Conservation (phyloP, 2,329 filamentous ascomycete genomes). For the Macrophomina phaseolina region DNA sequence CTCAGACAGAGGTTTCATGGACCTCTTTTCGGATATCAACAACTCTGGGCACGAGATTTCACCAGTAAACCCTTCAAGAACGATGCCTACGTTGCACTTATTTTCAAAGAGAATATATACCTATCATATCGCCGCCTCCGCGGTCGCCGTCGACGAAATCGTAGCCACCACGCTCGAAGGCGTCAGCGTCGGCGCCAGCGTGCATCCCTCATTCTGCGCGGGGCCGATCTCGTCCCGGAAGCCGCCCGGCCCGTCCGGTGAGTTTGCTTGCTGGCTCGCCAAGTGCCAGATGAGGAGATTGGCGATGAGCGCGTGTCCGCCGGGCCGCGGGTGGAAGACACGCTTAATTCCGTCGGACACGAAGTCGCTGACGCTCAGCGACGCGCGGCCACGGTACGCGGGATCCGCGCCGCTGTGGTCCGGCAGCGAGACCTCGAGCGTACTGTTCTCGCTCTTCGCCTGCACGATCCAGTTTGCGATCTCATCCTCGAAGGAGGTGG, state of each 20-base stretch:
- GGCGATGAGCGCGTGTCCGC: slow-evolving; percentile 37
- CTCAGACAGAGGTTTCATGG: no score
- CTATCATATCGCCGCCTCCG: no score
- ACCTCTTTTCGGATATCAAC: no score
- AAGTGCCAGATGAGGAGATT: slow-evolving; percentile 34
- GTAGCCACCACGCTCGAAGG: no score
- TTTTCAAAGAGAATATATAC: no score
- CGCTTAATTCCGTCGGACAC: slow-evolving; percentile 37
- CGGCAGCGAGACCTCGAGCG: not conserved
- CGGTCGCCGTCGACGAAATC: no score
- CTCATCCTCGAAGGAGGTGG: not conserved
- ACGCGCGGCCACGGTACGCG: not conserved
- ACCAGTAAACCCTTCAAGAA: no score
- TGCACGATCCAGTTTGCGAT: not conserved
- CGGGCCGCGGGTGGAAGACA: slow-evolving; percentile 39
- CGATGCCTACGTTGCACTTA: no score
- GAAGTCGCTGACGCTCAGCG: not conserved
- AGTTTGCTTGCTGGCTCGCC: not conserved
- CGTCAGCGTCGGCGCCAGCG: not conserved
- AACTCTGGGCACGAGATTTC: no score
- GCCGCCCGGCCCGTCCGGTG: not conserved
- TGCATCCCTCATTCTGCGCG: not conserved
- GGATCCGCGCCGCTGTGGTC: not conserved
- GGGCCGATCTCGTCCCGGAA: not conserved
- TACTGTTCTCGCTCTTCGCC: not conserved